Evolutionary conservation across 345 rosid species (phyloP), one percentile per base, ranked within the genome.

Genomic region (Lenwebbia sp.): DNA sequence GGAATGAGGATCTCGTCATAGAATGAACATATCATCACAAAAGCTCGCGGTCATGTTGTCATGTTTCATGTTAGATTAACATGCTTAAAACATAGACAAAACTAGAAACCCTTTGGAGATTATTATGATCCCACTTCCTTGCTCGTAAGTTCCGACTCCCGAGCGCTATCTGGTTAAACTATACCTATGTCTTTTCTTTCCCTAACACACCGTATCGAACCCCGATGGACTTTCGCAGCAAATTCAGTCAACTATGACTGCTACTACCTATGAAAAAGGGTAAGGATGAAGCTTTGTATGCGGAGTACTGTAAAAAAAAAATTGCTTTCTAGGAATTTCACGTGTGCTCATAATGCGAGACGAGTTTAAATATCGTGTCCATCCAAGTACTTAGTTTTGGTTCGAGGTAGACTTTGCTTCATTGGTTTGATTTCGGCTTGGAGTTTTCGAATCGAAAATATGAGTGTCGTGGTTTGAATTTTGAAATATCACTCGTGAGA

Each of bases 191-290:
- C 2, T 70, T 70, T 65, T 65, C 23, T 30, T 33, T 70, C 13
- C 25, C 25, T 33, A 33, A 5, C 21, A 65, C 6, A 19, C 7
- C 0, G 0, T 8, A 33, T 33, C 44, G 33, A 65, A 65, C 44
- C 19, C 25, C 44, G 19, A 33, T 17, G 78, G 44, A 1, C 0
- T 33, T 65, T 65, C 44, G 21, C 0, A 6, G 3, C 6, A 3
- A 65, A 19, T 70, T 37, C 78, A 70, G 47, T 70, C 2, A 1
- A 19, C 26, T 70, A 10, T 70, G 78, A 70, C 10, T 10, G 3
- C 78, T 19, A 9, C 12, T 9, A 3, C 3, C 4, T 19, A 22
- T 33, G 44, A 65, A 65, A 60, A 19, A 0, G 40, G 44, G 10
- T 33, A 8, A 33, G 78, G 78, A 19, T 70, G 26, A 70, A 70